phyloP scores from a whole-genome alignment of 208 protist species.

The Phytomonas francai region DNA sequence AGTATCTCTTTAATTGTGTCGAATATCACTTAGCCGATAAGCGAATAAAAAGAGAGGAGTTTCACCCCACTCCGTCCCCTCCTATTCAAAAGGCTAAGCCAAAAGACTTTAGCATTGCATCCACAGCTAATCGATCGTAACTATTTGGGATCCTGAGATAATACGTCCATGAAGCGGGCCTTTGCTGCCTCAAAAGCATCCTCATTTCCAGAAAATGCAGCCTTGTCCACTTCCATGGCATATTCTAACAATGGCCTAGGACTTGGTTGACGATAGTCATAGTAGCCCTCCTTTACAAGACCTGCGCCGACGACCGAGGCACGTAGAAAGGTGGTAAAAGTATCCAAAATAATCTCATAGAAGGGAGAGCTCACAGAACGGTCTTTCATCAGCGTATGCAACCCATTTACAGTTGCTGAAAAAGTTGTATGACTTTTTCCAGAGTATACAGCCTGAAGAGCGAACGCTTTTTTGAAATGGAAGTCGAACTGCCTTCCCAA shows the following conservation, averaged over 20 bases:
- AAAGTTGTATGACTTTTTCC: slow-evolving; percentile 17
- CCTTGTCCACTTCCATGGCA: slow-evolving; percentile 47
- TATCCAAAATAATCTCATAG: slow-evolving; percentile 82
- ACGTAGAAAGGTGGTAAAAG: slow-evolving; percentile 69
- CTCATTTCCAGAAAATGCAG: slow-evolving; percentile 62
- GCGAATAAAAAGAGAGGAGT: no score
- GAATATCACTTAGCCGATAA: no score
- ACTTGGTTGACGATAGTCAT: slow-evolving; percentile 30
- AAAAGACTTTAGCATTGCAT: no score
- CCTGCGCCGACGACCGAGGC: slow-evolving; percentile 53
- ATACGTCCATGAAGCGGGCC: slow-evolving; percentile 29
- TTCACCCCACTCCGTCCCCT: no score
- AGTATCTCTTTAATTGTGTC: no score
- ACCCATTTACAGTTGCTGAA: slow-evolving; percentile 43
- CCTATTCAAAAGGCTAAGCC: no score
- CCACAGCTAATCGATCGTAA: no score
- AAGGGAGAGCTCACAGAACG: slow-evolving; percentile 38
- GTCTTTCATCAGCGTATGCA: slow-evolving; percentile 44
- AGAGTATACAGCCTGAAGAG: slow-evolving; percentile 44
- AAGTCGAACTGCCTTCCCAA: slow-evolving; percentile 72
- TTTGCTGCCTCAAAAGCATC: slow-evolving; percentile 48
- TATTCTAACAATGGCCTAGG: slow-evolving; percentile 35
- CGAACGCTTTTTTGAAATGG: slow-evolving; percentile 62
- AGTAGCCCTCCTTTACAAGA: slow-evolving; percentile 56
- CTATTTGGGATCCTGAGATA: slow-evolving; percentile 21